phyloP scores from a whole-genome alignment of 2,329 filamentous ascomycete species.

The Drechslerella stenobrocha region DNA sequence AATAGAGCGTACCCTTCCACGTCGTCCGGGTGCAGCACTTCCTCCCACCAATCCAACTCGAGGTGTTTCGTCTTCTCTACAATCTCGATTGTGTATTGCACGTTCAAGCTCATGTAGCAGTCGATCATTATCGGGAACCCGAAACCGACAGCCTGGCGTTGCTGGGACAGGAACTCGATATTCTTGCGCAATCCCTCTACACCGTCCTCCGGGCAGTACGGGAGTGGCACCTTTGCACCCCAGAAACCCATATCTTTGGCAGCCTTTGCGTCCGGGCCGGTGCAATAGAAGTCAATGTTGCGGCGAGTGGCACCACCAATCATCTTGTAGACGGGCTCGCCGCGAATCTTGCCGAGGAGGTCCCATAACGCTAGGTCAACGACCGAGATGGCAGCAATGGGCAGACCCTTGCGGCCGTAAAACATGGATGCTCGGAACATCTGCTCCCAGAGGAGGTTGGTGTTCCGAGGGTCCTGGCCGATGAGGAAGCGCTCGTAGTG shows the following conservation, averaged over 20 bases:
- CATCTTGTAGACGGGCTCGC: slow-evolving; percentile 91
- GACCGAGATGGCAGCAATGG: slow-evolving; percentile 87
- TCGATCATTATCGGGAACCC: slow-evolving; percentile 94
- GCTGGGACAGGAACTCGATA: slow-evolving; percentile 81
- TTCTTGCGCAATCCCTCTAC: slow-evolving; percentile 82
- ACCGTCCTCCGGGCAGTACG: slow-evolving; percentile 86
- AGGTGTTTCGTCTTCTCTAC: slow-evolving; percentile 80
- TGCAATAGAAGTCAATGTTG: slow-evolving; percentile 89
- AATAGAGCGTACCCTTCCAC: slow-evolving; percentile 86
- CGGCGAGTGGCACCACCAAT: slow-evolving; percentile 88
- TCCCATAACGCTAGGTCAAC: slow-evolving; percentile 94
- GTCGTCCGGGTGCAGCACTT: slow-evolving; percentile 88
- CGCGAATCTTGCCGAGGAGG: slow-evolving; percentile 83
- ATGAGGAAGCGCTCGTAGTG: slow-evolving; percentile 92
- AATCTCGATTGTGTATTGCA: slow-evolving; percentile 87
- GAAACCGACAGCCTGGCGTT: slow-evolving; percentile 80
- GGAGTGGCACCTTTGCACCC: slow-evolving; percentile 85
- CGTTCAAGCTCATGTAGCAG: slow-evolving; percentile 95
- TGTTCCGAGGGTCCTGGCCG: slow-evolving; percentile 84
- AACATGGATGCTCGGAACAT: slow-evolving; percentile 98
- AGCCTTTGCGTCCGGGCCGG: slow-evolving; percentile 77
- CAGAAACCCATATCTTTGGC: slow-evolving; percentile 86
- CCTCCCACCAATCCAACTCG: slow-evolving; percentile 97
- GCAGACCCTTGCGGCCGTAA: slow-evolving; percentile 89
- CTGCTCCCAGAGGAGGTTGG: slow-evolving; percentile 89